Evolutionary conservation across 1,284 basidiomycete species (phyloP).

Genomic region (Coniferiporia weirii): DNA sequence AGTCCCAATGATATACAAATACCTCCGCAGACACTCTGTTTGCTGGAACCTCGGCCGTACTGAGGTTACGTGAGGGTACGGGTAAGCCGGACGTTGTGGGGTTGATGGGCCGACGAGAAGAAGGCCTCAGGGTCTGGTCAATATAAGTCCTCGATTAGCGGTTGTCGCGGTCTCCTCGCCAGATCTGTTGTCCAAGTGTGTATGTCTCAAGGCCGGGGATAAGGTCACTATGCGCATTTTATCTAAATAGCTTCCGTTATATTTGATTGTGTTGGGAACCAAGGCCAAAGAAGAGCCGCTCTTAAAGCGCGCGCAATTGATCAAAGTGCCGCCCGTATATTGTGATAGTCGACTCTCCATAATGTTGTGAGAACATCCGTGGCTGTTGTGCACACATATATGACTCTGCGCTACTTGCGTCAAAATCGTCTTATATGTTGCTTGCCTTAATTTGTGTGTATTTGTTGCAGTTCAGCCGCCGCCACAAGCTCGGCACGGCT

Average conservation of each 20-base stretch:
- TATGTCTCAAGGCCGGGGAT: background rate
- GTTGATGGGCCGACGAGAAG: conserved; percentile 10
- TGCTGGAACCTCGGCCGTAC: conserved; percentile 16
- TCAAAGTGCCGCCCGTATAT: too few relatives aligned
- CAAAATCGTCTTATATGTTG: background rate
- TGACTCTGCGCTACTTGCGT: background rate
- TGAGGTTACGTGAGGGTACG: conserved; percentile 12
- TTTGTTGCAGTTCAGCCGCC: background rate
- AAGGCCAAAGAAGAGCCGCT: too few relatives aligned
- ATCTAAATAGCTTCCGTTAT: too few relatives aligned
- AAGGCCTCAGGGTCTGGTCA: conserved; percentile 9
- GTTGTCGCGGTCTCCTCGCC: too few relatives aligned
- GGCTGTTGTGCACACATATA: background rate
- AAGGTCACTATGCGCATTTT: background rate
- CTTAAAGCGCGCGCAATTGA: too few relatives aligned
- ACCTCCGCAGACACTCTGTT: conserved; percentile 12
- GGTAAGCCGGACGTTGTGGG: conserved; percentile 14
- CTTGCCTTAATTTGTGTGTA: background rate
- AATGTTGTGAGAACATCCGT: too few relatives aligned
- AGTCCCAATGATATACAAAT: background rate
- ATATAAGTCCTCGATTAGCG: background rate
- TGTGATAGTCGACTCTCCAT: too few relatives aligned
- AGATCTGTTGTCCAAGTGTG: background rate
- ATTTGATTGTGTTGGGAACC: too few relatives aligned
- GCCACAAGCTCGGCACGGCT: too few relatives aligned